These are phyloP conservation scores for Nepenthes alata DNA, from an alignment of 179 eudicot genomes.

Conservation along the genomic window DNA sequence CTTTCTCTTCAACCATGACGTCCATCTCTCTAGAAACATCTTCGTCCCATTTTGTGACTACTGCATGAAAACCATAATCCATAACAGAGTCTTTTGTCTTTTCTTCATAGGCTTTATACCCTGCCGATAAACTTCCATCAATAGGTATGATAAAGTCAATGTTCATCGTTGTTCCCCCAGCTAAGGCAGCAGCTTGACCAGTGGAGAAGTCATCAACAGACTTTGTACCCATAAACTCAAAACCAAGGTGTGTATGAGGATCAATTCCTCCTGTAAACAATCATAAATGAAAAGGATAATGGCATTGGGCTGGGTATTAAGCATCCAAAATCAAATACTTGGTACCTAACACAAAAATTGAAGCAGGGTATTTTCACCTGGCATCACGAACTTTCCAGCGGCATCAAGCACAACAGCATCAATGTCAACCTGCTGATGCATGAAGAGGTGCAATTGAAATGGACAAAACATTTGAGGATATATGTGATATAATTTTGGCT, in stretches of 20 bases:
- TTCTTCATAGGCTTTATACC: constrained; percentile 46
- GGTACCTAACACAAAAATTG: too few species aligned
- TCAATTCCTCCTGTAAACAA: constrained; percentile 79
- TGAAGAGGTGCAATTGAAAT: too few species aligned
- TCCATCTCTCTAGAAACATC: constrained; percentile 78
- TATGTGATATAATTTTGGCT: too few species aligned
- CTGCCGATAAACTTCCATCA: constrained; percentile 67
- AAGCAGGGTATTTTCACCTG: constrained; percentile 37
- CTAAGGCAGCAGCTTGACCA: constrained; percentile 93
- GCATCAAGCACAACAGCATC: constrained; percentile 76
- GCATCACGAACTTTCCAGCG: constrained; percentile 90
- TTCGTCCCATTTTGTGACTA: constrained; percentile 89
- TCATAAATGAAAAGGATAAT: background rate
- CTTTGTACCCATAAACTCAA: constrained; percentile 78
- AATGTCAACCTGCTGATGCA: constrained; percentile 51
- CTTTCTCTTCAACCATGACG: constrained; percentile 80
- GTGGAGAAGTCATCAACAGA: constrained; percentile 85
- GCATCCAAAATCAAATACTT: background rate
- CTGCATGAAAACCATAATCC: constrained; percentile 99
- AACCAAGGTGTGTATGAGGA: constrained; percentile 85
- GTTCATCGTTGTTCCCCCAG: constrained; percentile 98
- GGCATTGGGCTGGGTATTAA: too few species aligned
- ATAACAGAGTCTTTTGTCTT: constrained; percentile 68
- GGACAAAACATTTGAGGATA: too few species aligned
- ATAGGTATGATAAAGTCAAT: constrained; percentile 88